A percentile compares a stretch with the other conserved stretches of the same genome.
Conservation (phyloP, 169 alveolate genomes). For the Plasmodium sp. region DNA sequence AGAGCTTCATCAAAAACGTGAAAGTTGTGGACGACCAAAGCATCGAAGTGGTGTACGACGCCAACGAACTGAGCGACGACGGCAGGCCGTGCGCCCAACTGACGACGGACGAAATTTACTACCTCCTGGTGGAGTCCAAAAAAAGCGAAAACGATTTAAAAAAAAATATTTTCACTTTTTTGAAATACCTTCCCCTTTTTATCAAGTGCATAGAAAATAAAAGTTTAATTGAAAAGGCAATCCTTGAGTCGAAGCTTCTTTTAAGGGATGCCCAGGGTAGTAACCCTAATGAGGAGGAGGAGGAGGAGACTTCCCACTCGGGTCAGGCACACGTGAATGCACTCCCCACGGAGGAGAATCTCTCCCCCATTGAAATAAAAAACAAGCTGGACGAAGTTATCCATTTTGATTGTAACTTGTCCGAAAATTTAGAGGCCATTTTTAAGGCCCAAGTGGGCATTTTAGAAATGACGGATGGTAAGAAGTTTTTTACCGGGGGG, state of each 20-base stretch:
- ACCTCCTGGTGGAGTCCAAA: slow-evolving; percentile 57
- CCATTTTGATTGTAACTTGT: slow-evolving; percentile 42
- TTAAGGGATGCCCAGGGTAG: background rate
- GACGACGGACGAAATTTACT: slow-evolving; percentile 64
- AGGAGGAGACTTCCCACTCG: background rate
- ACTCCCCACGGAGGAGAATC: background rate
- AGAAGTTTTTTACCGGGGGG: background rate
- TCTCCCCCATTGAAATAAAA: slow-evolving; percentile 26
- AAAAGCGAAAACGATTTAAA: slow-evolving; percentile 70
- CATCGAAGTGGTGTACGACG: slow-evolving; percentile 49
- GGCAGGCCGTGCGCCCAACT: slow-evolving; percentile 49
- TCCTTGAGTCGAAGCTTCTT: slow-evolving; percentile 27
- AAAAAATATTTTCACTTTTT: slow-evolving; percentile 50
- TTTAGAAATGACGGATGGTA: background rate
- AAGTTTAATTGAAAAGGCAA: slow-evolving; percentile 49
- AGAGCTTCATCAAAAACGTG: slow-evolving; percentile 44
- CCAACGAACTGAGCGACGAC: slow-evolving; percentile 11
- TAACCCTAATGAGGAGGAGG: background rate
- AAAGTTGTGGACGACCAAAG: slow-evolving; percentile 17
- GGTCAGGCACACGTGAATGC: background rate
- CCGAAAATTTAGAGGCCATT: slow-evolving; percentile 48
- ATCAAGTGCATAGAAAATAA: slow-evolving; percentile 56
- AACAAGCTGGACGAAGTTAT: slow-evolving; percentile 44
- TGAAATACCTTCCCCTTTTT: slow-evolving; percentile 57
- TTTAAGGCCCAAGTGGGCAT: slow-evolving; percentile 19